Evolutionary conservation across 2,329 filamentous ascomycete species (phyloP).

Genomic region (Pestalotiopsis sp.): DNA sequence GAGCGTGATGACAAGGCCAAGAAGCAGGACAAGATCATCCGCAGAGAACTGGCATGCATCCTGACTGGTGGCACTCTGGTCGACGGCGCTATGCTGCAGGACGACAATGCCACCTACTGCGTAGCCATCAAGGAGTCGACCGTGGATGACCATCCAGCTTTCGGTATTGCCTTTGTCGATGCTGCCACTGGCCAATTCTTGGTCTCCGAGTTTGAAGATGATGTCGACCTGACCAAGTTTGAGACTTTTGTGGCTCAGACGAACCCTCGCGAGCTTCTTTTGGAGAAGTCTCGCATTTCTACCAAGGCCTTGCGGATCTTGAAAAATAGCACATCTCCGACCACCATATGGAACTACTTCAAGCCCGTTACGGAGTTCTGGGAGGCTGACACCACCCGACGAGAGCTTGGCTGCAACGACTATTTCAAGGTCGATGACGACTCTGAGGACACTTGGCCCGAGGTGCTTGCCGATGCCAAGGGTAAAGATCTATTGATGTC

Average conservation of each 20-base stretch:
- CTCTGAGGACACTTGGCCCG: slow-evolving; percentile 71
- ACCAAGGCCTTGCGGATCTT: slow-evolving; percentile 89
- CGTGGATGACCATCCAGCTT: slow-evolving; percentile 74
- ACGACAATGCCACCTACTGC: slow-evolving; percentile 96
- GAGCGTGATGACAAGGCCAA: slow-evolving; percentile 74
- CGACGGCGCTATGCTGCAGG: slow-evolving; percentile 94
- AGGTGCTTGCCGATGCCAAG: slow-evolving; percentile 69
- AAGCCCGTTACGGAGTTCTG: slow-evolving; percentile 90
- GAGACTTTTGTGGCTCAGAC: slow-evolving; percentile 96
- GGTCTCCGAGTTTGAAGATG: slow-evolving; percentile 88
- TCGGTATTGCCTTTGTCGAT: slow-evolving; percentile 93
- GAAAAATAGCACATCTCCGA: slow-evolving; percentile 92
- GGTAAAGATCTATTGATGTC: slow-evolving; percentile 87
- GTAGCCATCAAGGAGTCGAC: slow-evolving; percentile 88
- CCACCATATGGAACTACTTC: slow-evolving; percentile 92
- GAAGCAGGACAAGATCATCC: slow-evolving; percentile 92
- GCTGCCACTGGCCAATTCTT: slow-evolving; percentile 95
- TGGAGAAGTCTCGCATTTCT: slow-evolving; percentile 86
- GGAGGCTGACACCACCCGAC: slow-evolving; percentile 78
- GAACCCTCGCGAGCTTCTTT: slow-evolving; percentile 80
- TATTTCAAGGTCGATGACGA: slow-evolving; percentile 72
- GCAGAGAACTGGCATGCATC: slow-evolving; percentile 85
- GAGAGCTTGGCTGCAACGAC: slow-evolving; percentile 76
- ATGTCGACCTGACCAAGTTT: slow-evolving; percentile 92
- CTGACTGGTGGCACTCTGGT: slow-evolving; percentile 92